A percentile compares a stretch with the other conserved stretches of the same genome.
Evolutionary conservation across 352 stramenopile genomes (phyloP).

Genomic region (Phytophthora nicotianae): DNA sequence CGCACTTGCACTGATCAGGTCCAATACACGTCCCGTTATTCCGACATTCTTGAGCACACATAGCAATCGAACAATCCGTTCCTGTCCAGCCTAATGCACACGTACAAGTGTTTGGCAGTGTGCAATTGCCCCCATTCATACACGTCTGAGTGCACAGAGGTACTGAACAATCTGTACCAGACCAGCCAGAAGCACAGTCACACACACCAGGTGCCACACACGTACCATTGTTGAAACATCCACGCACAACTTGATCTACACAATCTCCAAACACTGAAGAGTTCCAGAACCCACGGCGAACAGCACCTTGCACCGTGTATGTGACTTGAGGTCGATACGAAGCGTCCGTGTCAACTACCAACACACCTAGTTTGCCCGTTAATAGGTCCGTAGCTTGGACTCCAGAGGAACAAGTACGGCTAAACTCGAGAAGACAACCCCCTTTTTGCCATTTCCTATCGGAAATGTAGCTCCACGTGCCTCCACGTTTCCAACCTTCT

Average conservation of each 20-base stretch:
- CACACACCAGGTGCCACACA: conserved; percentile 90
- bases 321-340: conserved; percentile 86
- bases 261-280: conserved; percentile 65
- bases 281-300: conserved; percentile 70
- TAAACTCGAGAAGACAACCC: conserved; percentile 94
- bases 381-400: conserved; percentile 44
- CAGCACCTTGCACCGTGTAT: conserved; percentile 70
- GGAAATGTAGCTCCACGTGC: conserved; percentile 69
- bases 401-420: conserved; percentile 71
- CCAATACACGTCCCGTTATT: conserved; percentile 79
- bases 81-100: conserved; percentile 93
- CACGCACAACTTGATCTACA: conserved; percentile 92
- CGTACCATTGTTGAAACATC: conserved; percentile 97
- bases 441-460: conserved; percentile 91
- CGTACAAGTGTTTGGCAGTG: conserved; percentile 90
- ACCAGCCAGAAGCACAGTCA: conserved; percentile 79
- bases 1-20: conserved; percentile 89
- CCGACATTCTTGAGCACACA: conserved; percentile 93
- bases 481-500: conserved; percentile 89
- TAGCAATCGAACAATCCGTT: conserved; percentile 81
- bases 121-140: conserved; percentile 91
- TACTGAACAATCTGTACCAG: conserved; percentile 75
- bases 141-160: conserved; percentile 80
- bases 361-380: conserved; percentile 15
- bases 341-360: conserved; percentile 93